Conservation (phyloP, 208 protist genomes). For the Leishmania amazonensis region DNA sequence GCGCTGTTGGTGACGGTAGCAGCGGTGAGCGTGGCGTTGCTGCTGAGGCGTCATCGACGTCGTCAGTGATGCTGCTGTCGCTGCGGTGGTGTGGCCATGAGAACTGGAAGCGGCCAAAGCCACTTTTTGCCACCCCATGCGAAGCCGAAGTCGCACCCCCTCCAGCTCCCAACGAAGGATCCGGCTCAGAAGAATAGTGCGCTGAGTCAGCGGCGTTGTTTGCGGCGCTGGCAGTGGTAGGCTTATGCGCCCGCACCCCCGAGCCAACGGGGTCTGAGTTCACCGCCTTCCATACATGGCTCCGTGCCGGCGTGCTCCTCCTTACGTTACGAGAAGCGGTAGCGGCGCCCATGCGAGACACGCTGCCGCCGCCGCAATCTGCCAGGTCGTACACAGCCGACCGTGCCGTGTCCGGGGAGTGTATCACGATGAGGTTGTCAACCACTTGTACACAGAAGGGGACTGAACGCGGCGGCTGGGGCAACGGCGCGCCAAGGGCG, state of each 20-base stretch:
- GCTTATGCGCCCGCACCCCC: not conserved
- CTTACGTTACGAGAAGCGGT: not conserved
- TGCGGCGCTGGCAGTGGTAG: not conserved
- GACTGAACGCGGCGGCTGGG: not conserved
- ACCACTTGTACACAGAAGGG: slow-evolving; percentile 48
- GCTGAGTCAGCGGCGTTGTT: not conserved
- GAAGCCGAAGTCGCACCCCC: not conserved
- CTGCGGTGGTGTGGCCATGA: not conserved
- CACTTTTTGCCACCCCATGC: not conserved
- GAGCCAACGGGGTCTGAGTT: slow-evolving; percentile 3
- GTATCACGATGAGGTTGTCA: slow-evolving; percentile 58
- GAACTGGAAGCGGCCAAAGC: not conserved
- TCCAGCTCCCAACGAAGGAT: not conserved
- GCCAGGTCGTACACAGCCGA: slow-evolving; percentile 50
- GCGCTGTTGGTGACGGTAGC: too few relatives aligned
- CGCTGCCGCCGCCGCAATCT: not conserved
- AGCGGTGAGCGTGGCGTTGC: not conserved
- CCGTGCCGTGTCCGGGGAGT: slow-evolving; percentile 19
- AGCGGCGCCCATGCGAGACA: not conserved
- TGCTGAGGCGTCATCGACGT: not conserved
- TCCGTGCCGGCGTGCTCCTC: not conserved
- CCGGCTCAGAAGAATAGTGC: not conserved
- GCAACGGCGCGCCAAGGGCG: not conserved
- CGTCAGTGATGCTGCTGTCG: not conserved
- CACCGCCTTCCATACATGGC: slow-evolving; percentile 3